A percentile compares a stretch with the other conserved stretches of the same genome.
These are phyloP conservation scores for Colletotrichum tabaci DNA, from an alignment of 2,329 filamentous ascomycete genomes.

Conservation along the genomic window DNA sequence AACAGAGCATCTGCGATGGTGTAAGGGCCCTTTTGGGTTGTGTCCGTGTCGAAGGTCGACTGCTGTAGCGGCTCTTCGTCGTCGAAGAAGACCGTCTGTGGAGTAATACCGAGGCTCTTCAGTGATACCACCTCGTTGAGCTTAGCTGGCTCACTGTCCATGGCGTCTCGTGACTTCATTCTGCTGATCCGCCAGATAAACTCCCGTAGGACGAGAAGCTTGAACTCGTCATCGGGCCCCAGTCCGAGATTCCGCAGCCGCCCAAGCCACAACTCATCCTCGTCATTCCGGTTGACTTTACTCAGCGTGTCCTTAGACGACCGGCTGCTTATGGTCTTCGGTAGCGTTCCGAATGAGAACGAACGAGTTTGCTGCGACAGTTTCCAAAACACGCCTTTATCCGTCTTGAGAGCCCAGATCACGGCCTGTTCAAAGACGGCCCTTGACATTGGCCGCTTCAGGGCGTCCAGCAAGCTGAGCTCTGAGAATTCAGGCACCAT, in stretches of 20 bases:
- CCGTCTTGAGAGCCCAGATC: slow-evolving; percentile 86
- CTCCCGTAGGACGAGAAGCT: slow-evolving; percentile 87
- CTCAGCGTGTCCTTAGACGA: slow-evolving; percentile 73
- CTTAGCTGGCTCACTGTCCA: slow-evolving; percentile 55
- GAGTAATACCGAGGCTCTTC: slow-evolving; percentile 81
- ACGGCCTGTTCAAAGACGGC: slow-evolving; percentile 88
- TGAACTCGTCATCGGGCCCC: slow-evolving; percentile 86
- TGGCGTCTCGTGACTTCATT: slow-evolving; percentile 73
- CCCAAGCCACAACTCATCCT: slow-evolving; percentile 94
- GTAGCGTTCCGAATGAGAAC: slow-evolving; percentile 74
- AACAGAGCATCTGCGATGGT: slow-evolving; percentile 92
- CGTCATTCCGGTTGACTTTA: slow-evolving; percentile 83
- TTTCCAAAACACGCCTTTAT: slow-evolving; percentile 91
- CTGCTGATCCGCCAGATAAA: slow-evolving; percentile 91
- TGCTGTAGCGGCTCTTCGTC: slow-evolving; percentile 77
- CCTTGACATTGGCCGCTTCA: slow-evolving; percentile 86
- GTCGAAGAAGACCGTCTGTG: slow-evolving; percentile 94
- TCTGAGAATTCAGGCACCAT: slow-evolving; percentile 79
- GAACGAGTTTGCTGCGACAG: slow-evolving; percentile 77
- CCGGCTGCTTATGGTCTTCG: slow-evolving; percentile 65
- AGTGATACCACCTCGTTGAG: slow-evolving; percentile 82
- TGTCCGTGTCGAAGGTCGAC: slow-evolving; percentile 50
- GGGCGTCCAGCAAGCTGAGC: slow-evolving; percentile 80
- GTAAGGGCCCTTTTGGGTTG: slow-evolving; percentile 67
- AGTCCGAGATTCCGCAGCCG: slow-evolving; percentile 89